These are phyloP conservation scores for Backusella sp. DNA, from an alignment of 192 early-diverging fungal species.

Conservation along the genomic window DNA sequence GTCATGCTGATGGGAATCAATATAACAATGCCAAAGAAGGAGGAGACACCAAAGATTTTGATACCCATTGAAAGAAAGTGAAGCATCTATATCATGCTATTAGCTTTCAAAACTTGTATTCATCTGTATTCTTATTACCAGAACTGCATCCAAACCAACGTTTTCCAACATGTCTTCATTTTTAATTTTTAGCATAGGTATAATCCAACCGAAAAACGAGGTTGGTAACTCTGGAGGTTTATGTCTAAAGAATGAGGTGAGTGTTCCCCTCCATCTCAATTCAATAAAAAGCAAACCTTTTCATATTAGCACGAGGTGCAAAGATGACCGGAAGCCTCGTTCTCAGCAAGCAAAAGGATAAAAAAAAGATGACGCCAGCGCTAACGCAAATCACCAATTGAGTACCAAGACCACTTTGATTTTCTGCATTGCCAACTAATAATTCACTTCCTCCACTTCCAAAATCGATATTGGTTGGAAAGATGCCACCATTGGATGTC, in stretches of 20 bases:
- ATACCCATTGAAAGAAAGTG: constrained; percentile 46
- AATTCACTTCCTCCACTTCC: constrained; percentile 4
- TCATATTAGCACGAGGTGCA: constrained; percentile 32
- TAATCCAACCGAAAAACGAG: constrained; percentile 56
- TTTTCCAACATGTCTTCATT: constrained; percentile 46
- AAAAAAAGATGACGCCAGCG: constrained; percentile 21
- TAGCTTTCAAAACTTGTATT: too few species aligned
- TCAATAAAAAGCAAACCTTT: constrained; percentile 7
- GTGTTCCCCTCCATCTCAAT: background rate
- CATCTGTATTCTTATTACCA: constrained; percentile 35
- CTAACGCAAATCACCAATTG: constrained; percentile 21
- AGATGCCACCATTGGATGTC: background rate
- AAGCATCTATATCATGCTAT: constrained; percentile 37
- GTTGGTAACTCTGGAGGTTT: constrained; percentile 42
- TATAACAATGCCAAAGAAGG: constrained; percentile 44
- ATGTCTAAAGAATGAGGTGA: constrained; percentile 26
- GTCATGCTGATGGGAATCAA: constrained; percentile 42
- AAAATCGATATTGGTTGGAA: background rate
- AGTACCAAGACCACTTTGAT: constrained; percentile 20
- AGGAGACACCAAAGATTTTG: constrained; percentile 46
- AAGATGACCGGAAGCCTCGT: constrained; percentile 25
- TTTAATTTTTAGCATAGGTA: constrained; percentile 38
- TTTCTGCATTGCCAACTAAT: constrained; percentile 5
- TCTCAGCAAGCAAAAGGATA: constrained; percentile 27
- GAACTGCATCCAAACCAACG: constrained; percentile 58